A percentile compares a stretch with the other conserved stretches of the same genome.
Conservation (phyloP, 495 filamentous ascomycete species). For the Evernia prunastri region DNA sequence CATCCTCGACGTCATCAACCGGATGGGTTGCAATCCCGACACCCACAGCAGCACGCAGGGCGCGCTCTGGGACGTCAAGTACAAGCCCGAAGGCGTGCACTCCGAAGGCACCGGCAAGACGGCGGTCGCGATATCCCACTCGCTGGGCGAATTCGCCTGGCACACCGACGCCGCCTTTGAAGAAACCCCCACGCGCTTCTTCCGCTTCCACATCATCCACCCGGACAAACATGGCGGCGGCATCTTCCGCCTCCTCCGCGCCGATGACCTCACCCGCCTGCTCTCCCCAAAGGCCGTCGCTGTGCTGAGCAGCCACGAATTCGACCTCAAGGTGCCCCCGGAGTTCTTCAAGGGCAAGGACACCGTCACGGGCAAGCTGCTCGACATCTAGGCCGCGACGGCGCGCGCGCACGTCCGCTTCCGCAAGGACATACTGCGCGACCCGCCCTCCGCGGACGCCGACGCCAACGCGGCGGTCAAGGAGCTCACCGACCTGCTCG, state of each 20-base stretch:
- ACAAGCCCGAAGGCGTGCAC: no score
- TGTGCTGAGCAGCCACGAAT: conserved; percentile 27
- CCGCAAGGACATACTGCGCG: conserved; percentile 30
- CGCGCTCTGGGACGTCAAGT: no score
- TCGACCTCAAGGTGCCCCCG: conserved; percentile 30
- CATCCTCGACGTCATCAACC: no score
- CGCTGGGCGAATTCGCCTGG: no score
- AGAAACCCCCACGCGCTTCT: conserved; percentile 31
- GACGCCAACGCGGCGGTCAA: conserved; percentile 26
- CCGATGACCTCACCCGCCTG: conserved; percentile 22
- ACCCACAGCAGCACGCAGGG: no score
- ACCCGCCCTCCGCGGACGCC: conserved; percentile 20
- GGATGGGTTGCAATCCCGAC: no score
- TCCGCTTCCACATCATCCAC: conserved; percentile 38
- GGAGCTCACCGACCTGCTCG: conserved; percentile 27
- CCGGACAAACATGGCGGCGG: conserved; percentile 36
- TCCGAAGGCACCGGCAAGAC: no score
- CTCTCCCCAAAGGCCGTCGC: conserved; percentile 24
- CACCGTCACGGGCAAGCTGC: conserved; percentile 27
- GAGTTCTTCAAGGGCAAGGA: conserved; percentile 32
- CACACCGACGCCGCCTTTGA: conserved; percentile 42
- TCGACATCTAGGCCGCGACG: conserved; percentile 11
- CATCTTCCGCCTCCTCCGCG: conserved; percentile 32
- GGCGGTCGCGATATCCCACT: no score
- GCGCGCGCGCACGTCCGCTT: conserved; percentile 28